Base-by-base conservation (phyloP, 2,329 filamentous ascomycete genomes). In the Atkinsonella texensis region DNA sequence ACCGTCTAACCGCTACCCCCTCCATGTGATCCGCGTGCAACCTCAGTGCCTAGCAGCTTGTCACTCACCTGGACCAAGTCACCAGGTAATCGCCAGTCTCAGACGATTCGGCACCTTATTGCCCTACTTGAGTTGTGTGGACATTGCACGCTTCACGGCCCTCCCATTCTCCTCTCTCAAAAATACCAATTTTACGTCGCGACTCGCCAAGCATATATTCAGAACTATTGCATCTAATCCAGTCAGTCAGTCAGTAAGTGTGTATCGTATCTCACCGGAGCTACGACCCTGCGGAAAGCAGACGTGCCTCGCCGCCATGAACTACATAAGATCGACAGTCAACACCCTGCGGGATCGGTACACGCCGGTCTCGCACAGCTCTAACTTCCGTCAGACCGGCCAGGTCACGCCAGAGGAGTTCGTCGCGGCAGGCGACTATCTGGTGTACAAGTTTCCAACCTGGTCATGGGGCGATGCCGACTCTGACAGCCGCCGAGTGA, bases 371-470 rank as follows among this genome's bases (percentile, higher is more conserved):
- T 83, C 82, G 54, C 84, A 95, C 68, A 94, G 83, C 49, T 97
- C 91, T 3, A 97, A 88, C 57, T 98, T 98, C 71, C 87, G 91
- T 61, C 79, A 81, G 62, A 95, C 90, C 4, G 93, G 93, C 58
- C 87, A 97, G 73, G 93, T 98, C 70, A 97, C 91, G 0, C 91
- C 91, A 17, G 91, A 96, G 64, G 93, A 98, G 76, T 98, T 98
- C 69, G 77, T 96, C 48, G 85, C 87, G 4, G 93, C 93, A 3
- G 93, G 93, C 61, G 93, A 98, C 73, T 98, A 97, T 68, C 83
- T 98, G 39, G 90, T 95, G 63, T 95, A 94, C 82, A 97, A 96
- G 74, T 98, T 98, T 71, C 93, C 91, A 9, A 95, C 91, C 53
- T 98, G 93, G 93, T 86, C 88, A 48, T 98, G 93, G 93, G 83